phyloP scores from a whole-genome alignment of 805 yeast genomes.

The Metschnikowia dekortorum region DNA sequence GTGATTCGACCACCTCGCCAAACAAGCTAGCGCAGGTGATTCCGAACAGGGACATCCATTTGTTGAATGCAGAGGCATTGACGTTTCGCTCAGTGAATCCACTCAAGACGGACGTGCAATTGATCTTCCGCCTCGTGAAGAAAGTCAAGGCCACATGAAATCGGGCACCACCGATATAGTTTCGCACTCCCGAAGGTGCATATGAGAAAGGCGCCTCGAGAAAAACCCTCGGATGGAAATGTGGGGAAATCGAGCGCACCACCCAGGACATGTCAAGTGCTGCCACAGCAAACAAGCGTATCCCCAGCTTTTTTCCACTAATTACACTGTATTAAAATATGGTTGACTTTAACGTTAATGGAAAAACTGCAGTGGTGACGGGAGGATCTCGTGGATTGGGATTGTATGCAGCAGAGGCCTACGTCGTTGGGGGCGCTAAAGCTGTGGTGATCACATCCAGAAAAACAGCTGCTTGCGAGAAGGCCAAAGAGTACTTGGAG shows the following conservation, averaged over 20 bases:
- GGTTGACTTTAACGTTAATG: constrained; percentile 48
- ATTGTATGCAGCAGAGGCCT: constrained; percentile 59
- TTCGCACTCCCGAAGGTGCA: neutral
- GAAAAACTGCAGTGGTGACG: constrained; percentile 62
- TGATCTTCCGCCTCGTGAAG: constrained; percentile 34
- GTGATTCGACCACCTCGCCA: constrained; percentile 39
- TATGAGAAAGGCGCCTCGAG: neutral
- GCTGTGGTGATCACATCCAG: constrained; percentile 62
- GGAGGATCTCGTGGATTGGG: constrained; percentile 80
- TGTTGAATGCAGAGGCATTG: constrained; percentile 22
- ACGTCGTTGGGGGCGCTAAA: constrained; percentile 58
- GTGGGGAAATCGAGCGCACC: neutral
- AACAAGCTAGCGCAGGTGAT: constrained; percentile 61
- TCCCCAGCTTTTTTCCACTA: neutral
- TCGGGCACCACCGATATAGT: neutral
- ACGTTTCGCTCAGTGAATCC: constrained; percentile 61
- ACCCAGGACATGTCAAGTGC: neutral
- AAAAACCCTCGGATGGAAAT: constrained; percentile 1
- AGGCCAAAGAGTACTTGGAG: constrained; percentile 44
- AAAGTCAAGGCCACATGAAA: neutral
- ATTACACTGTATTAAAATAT: constrained; percentile 14
- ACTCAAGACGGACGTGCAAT: constrained; percentile 53
- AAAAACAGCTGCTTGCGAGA: constrained; percentile 56
- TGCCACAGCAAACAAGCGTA: neutral
- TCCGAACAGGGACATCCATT: constrained; percentile 59